phyloP scores from a whole-genome alignment of 495 filamentous ascomycete genomes.

The Coniosporium apollinis region DNA sequence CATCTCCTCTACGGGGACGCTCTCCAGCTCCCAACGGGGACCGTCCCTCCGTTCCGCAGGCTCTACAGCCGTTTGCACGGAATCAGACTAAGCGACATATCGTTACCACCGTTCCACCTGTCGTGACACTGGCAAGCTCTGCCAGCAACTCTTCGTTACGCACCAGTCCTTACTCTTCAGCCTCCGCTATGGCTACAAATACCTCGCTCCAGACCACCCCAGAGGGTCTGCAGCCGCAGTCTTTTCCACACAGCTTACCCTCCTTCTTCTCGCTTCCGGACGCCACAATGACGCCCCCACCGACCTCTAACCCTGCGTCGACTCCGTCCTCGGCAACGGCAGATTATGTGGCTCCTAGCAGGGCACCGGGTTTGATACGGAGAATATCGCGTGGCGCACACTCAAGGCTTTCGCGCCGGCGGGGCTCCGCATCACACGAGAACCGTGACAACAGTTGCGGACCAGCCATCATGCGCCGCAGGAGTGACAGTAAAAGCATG shows the following conservation, averaged over 20 bases:
- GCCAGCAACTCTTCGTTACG: not conserved
- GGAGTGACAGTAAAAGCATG: constrained; percentile 71
- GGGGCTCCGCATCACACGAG: constrained; percentile 53
- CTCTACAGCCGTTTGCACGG: too few species aligned
- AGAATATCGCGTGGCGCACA: constrained; percentile 48
- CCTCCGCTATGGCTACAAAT: not conserved
- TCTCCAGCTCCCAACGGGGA: too few species aligned
- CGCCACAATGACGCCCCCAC: not conserved
- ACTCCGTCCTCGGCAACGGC: constrained; percentile 35
- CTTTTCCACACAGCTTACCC: not conserved
- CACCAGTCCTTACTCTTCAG: not conserved
- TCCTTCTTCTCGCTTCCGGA: constrained; percentile 1
- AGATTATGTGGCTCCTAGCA: constrained; percentile 30
- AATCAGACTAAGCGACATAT: too few species aligned
- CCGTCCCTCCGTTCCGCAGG: too few species aligned
- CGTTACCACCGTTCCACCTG: too few species aligned
- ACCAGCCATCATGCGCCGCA: constrained; percentile 67
- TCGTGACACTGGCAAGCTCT: too few species aligned
- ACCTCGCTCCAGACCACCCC: not conserved
- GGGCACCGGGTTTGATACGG: constrained; percentile 44
- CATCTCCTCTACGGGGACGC: too few species aligned
- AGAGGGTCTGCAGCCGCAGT: not conserved
- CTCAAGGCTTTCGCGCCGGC: constrained; percentile 44
- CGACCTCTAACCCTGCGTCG: constrained; percentile 2
- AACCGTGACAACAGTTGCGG: constrained; percentile 74